Base-by-base conservation (phyloP, 108 stramenopile genomes). In the Fistulifera solaris region DNA sequence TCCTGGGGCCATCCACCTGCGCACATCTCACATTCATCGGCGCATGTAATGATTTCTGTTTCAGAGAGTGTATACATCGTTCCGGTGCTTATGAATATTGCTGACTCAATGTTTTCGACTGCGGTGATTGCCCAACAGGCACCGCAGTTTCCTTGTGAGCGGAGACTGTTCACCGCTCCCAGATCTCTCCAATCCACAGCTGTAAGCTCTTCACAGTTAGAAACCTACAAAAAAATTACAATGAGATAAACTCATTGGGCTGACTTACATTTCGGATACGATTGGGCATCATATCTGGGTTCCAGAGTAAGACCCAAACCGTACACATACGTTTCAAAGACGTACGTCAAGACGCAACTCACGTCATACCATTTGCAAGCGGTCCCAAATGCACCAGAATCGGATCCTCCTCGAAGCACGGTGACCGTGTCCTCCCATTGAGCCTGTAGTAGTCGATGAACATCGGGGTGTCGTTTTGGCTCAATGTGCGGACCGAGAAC, bases 81-180 rank as follows among this genome's bases (percentile, higher is more conserved):
- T 6, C 90, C 90, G 0, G 71, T 85, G 14, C 63, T 27, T 5
- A 92, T 71, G n/a, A 74, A 79, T 52, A 81, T 65, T 4, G 86
- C 89, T 23, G 86, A 87, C 56, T 92, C 90, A 0, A 92, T 68
- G 4, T 81, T 83, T 54, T 92, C 90, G 0, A 80, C 75, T 0
- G 90, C 90, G 8, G 90, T 92, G 3, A 92, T 83, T n/a, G 90
- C 90, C 90, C 90, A 92, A 58, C 90, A 92, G n/a, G 87, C 90
- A 10, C 90, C 90, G 39, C 90, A 92, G 26, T 53, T 61, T 0
- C 75, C 73, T 58, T 92, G 90, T 5, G 75, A 72, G 35, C 81
- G 79, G 38, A 92, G 70, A 13, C 57, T 40, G 0, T 81, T 79
- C 6, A 92, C 80, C 18, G 77, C 80, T 19, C 86, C 86, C 40